Conservation (phyloP, 306 rosid species). For the Quillaja saponaria region DNA sequence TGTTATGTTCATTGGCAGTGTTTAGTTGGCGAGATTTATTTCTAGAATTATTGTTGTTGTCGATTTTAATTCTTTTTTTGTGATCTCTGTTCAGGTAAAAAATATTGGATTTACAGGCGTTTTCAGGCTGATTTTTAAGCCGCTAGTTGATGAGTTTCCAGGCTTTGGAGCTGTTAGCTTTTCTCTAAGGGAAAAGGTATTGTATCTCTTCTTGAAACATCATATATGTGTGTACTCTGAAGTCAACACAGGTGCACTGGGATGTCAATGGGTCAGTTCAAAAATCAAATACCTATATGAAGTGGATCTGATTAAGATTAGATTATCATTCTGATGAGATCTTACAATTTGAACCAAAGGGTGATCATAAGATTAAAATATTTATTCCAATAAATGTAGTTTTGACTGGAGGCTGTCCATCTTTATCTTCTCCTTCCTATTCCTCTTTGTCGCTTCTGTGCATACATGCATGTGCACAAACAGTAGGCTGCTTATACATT, state of each 20-base stretch:
- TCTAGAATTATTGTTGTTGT: constrained; percentile 23
- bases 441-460: background rate
- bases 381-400: constrained; percentile 14
- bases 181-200: constrained; percentile 88
- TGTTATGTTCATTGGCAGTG: constrained; percentile 8
- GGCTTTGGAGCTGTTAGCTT: constrained; percentile 96
- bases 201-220: constrained; percentile 26
- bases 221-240: too few relatives aligned
- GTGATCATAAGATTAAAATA: background rate
- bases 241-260: background rate
- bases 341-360: background rate
- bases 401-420: background rate
- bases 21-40: constrained; percentile 14
- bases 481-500: constrained; percentile 16
- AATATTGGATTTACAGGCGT: constrained; percentile 93
- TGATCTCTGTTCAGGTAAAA: constrained; percentile 64
- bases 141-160: constrained; percentile 84
- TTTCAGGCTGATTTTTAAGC: constrained; percentile 93
- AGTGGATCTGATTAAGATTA: background rate
- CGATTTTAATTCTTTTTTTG: constrained; percentile 27
- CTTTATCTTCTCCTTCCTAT: background rate
- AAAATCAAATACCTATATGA: background rate
- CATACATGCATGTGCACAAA: background rate
- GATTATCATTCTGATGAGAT: background rate
- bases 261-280: constrained; percentile 11